Evolutionary conservation across 345 rosid genomes (phyloP).

Genomic region (Aquilaria malaccensis): DNA sequence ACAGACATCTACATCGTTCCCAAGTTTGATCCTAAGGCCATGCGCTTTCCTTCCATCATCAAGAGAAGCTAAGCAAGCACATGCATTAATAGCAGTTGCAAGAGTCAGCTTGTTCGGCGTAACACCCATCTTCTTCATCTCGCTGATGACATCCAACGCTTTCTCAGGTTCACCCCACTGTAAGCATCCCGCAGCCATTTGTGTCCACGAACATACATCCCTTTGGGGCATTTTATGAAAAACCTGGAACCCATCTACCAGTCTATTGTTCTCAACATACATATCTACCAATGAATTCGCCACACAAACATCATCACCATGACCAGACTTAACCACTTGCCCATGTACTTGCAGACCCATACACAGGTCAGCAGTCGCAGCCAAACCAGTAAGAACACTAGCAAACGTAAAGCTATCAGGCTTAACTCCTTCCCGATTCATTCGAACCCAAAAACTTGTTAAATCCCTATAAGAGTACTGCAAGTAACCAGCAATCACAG

Average conservation of each 20-base stretch:
- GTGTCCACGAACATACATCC: constrained; percentile 46
- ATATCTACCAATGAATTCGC: constrained; percentile 42
- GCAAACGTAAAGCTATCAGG: constrained; percentile 46
- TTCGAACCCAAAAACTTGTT: constrained; percentile 33
- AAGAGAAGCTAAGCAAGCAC: constrained; percentile 36
- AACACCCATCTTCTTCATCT: constrained; percentile 39
- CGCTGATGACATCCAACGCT: constrained; percentile 31
- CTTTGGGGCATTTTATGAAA: constrained; percentile 32
- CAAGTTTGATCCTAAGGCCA: constrained; percentile 41
- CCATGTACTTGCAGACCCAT: constrained; percentile 50
- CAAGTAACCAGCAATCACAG: constrained; percentile 41
- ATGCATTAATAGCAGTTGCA: constrained; percentile 39
- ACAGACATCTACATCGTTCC: constrained; percentile 30
- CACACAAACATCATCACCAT: constrained; percentile 34
- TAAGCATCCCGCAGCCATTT: constrained; percentile 39
- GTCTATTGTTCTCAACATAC: constrained; percentile 31
- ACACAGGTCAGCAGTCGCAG: constrained; percentile 24
- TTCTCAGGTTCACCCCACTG: constrained; percentile 36
- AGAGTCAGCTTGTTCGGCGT: constrained; percentile 44
- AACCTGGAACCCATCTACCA: constrained; percentile 30
- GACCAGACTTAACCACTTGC: constrained; percentile 42
- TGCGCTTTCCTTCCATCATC: constrained; percentile 45
- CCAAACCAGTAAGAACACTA: constrained; percentile 35
- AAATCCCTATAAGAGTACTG: constrained; percentile 23
- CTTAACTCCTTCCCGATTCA: constrained; percentile 34